Percentiles rank a stretch among this genome's conserved stretches.
Conservation (phyloP, 768 basidiomycete species). For the Fomitopsis serialis region DNA sequence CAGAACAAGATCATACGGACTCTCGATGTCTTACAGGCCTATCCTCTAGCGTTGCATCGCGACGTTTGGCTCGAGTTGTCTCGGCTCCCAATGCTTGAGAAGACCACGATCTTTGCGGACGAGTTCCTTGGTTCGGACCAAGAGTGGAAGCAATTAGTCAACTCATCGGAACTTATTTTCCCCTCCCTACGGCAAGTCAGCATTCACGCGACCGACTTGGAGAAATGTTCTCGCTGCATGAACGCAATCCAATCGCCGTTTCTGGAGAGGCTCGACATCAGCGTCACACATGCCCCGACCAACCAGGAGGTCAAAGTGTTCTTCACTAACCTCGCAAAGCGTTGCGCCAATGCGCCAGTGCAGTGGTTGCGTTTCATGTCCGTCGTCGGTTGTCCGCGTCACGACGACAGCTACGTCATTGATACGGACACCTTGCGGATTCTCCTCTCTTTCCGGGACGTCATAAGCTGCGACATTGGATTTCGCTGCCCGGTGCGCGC, state of each 20-base stretch:
- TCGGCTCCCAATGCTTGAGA: neutral
- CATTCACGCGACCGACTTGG: neutral
- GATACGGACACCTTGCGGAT: constrained; percentile 4
- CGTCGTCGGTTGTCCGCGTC: neutral
- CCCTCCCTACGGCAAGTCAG: neutral
- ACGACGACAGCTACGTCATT: neutral
- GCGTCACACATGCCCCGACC: neutral
- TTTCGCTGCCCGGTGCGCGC: constrained; percentile 4
- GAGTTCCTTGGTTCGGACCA: neutral
- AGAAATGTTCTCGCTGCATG: neutral
- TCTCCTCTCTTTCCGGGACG: constrained; percentile 2
- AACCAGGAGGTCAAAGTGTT: neutral
- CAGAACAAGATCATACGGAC: neutral
- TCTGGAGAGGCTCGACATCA: neutral
- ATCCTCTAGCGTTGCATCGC: neutral
- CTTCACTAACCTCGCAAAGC: neutral
- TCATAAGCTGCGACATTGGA: constrained; percentile 3
- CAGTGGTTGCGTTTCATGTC: neutral
- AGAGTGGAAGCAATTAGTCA: neutral
- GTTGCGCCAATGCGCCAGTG: neutral
- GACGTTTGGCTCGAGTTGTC: constrained; percentile 1
- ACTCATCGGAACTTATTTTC: neutral
- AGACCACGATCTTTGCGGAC: constrained; percentile 1
- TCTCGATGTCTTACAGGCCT: neutral
- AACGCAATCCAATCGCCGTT: neutral